phyloP scores from a whole-genome alignment of 2,329 filamentous ascomycete genomes.

The Phyllosticta ampelicida region DNA sequence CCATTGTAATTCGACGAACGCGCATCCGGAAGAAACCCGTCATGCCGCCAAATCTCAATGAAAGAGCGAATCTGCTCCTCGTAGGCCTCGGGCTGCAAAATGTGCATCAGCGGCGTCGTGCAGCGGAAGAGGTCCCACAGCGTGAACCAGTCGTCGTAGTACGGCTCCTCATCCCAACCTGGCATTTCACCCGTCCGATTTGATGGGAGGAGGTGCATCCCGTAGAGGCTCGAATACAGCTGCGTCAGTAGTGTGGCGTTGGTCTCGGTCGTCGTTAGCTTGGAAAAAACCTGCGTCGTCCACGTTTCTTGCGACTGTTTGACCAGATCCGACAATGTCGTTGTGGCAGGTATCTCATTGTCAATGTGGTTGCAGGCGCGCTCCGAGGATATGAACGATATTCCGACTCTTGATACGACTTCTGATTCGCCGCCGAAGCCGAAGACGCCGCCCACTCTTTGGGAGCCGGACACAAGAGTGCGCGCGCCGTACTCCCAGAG shows the following conservation, averaged over 20 bases:
- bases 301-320: conserved; percentile 43
- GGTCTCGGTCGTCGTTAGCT: conserved; percentile 50
- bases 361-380: conserved; percentile 52
- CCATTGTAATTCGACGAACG: conserved; percentile 61
- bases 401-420: conserved; percentile 50
- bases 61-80: conserved; percentile 56
- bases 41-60: conserved; percentile 56
- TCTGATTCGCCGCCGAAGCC: conserved; percentile 35
- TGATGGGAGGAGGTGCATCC: conserved; percentile 57
- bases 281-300: conserved; percentile 52
- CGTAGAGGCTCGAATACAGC: conserved; percentile 59
- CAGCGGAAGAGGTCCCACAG: conserved; percentile 57
- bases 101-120: conserved; percentile 52
- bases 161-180: conserved; percentile 56
- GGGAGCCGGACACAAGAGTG: conserved; percentile 18
- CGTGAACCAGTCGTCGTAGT: conserved; percentile 58
- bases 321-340: conserved; percentile 35
- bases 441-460: conserved; percentile 39
- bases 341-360: conserved; percentile 42
- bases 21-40: conserved; percentile 54
- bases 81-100: conserved; percentile 52
- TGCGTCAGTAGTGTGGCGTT: conserved; percentile 47
- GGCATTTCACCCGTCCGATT: conserved; percentile 65
- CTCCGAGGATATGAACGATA: conserved; percentile 54
- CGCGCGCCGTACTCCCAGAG: conserved; percentile 17